These are phyloP conservation scores for Stereocaulon alpinum DNA, from an alignment of 495 filamentous ascomycete genomes.

Conservation along the genomic window DNA sequence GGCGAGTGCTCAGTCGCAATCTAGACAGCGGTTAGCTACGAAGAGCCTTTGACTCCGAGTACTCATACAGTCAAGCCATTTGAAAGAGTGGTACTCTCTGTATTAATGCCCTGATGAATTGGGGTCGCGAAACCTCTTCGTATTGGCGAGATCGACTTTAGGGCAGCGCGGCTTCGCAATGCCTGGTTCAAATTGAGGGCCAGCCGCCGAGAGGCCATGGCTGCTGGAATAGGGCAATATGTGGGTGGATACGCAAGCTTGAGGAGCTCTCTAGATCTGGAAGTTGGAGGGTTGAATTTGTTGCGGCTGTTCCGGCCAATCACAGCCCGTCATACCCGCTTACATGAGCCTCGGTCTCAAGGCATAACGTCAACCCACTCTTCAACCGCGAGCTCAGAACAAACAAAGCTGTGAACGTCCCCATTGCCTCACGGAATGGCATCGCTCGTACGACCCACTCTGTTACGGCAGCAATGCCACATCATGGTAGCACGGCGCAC, in stretches of 20 bases:
- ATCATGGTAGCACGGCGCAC: slow-evolving; percentile 17
- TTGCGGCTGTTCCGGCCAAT: slow-evolving; percentile 16
- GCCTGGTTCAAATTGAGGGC: slow-evolving; percentile 79
- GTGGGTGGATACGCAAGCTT: background rate
- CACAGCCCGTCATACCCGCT: background rate
- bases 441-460: slow-evolving; percentile 26
- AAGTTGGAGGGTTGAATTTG: background rate
- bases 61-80: slow-evolving; percentile 88
- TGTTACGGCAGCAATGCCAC: slow-evolving; percentile 27
- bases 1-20: slow-evolving; percentile 97
- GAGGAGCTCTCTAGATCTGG: background rate
- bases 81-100: slow-evolving; percentile 86
- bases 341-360: slow-evolving; percentile 1
- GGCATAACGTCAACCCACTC: slow-evolving; percentile 1
- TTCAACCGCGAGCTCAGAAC: background rate
- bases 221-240: slow-evolving; percentile 21
- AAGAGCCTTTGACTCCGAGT: background rate
- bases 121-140: slow-evolving; percentile 81
- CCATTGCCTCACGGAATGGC: slow-evolving; percentile 27
- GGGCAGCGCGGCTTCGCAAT: slow-evolving; percentile 69
- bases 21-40: slow-evolving; percentile 45
- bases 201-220: slow-evolving; percentile 92
- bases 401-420: background rate
- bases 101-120: slow-evolving; percentile 61
- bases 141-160: slow-evolving; percentile 60